These are phyloP conservation scores for Lippia alba DNA, from an alignment of 305 asterid genomes.

Conservation along the genomic window DNA sequence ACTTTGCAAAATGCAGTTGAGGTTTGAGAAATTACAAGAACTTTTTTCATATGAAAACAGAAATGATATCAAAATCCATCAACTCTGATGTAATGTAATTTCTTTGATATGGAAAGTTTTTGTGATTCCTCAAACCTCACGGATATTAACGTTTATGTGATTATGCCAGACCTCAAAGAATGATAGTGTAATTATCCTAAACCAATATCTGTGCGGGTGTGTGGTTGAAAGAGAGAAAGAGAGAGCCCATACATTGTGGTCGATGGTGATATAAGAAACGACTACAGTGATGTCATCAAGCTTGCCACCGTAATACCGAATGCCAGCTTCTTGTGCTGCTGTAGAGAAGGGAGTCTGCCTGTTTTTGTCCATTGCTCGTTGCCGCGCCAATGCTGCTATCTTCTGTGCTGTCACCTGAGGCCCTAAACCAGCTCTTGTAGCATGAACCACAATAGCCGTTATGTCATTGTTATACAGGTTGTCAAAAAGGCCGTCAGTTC, in stretches of 20 bases:
- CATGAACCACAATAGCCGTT: constrained; percentile 87
- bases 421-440: constrained; percentile 81
- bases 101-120: too few species aligned
- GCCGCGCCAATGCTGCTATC: constrained; percentile 93
- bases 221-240: constrained; percentile 31
- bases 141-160: too few species aligned
- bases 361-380: constrained; percentile 88
- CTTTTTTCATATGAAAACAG: too few species aligned
- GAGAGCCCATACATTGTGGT: constrained; percentile 57
- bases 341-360: constrained; percentile 97
- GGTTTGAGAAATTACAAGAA: too few species aligned
- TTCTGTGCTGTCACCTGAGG: constrained; percentile 96
- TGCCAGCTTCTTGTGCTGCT: constrained; percentile 99
- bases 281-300: constrained; percentile 96
- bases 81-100: too few species aligned
- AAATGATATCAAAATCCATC: too few species aligned
- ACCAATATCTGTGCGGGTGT: not conserved
- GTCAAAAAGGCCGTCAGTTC: constrained; percentile 97
- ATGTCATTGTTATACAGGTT: constrained; percentile 87
- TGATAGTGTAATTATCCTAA: too few species aligned
- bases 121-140: too few species aligned
- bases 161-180: too few species aligned
- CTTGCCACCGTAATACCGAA: constrained; percentile 94
- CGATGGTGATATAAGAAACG: constrained; percentile 75
- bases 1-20: too few species aligned